Evolutionary conservation across 345 rosid species (phyloP).

Genomic region (Citrus reticulata): DNA sequence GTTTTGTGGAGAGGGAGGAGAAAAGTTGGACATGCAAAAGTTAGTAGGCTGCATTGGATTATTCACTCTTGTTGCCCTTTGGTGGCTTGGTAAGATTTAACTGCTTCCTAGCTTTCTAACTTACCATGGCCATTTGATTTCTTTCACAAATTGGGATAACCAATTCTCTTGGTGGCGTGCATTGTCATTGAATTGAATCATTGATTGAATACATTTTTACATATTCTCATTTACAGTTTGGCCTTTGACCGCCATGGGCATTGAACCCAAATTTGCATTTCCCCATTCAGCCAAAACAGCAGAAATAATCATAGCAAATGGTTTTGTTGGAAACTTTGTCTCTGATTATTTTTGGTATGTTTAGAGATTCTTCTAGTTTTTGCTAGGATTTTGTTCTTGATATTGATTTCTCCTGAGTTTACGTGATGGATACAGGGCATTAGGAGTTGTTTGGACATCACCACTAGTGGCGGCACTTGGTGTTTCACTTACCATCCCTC

Average conservation of each 20-base stretch:
- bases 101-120: background rate
- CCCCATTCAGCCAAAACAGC: slow-evolving; percentile 27
- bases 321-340: slow-evolving; percentile 39
- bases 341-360: slow-evolving; percentile 40
- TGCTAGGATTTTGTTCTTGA: too few species aligned
- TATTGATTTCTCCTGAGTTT: too few species aligned
- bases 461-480: slow-evolving; percentile 46
- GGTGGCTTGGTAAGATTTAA: slow-evolving; percentile 41
- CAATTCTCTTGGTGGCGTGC: too few species aligned
- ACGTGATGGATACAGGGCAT: slow-evolving; percentile 22
- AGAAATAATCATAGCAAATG: slow-evolving; percentile 25
- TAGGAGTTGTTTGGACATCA: slow-evolving; percentile 44
- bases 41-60: slow-evolving; percentile 44
- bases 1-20: slow-evolving; percentile 41
- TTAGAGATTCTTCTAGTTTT: too few species aligned
- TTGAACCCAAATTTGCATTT: slow-evolving; percentile 37
- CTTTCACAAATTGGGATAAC: too few species aligned
- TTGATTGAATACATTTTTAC: background rate
- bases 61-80: slow-evolving; percentile 28
- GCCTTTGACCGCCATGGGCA: slow-evolving; percentile 40
- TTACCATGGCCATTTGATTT: too few species aligned
- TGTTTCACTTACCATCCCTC: slow-evolving; percentile 36
- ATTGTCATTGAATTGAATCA: too few species aligned
- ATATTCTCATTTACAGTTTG: slow-evolving; percentile 24
- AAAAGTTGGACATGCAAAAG: slow-evolving; percentile 44